A percentile compares a stretch with the other conserved stretches of the same genome.
These are phyloP conservation scores for Lactifluus echinatus DNA, from an alignment of 768 basidiomycete species.

Conservation along the genomic window DNA sequence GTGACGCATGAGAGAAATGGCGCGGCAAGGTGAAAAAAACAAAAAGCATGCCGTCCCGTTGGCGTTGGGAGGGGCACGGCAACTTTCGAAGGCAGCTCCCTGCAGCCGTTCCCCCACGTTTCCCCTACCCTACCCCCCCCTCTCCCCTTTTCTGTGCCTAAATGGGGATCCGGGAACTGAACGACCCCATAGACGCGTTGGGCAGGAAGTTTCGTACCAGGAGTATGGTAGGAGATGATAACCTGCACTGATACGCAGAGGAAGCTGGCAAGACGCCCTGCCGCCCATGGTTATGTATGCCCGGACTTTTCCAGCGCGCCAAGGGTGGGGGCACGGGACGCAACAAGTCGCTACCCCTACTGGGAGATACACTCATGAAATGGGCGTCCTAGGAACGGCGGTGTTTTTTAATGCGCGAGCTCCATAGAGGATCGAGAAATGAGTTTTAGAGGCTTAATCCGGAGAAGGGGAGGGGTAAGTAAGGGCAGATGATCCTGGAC, in stretches of 20 bases:
- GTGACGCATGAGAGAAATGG: conserved; percentile 2
- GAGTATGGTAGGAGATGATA: background rate
- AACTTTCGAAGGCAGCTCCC: background rate
- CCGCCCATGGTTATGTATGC: background rate
- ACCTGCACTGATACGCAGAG: background rate
- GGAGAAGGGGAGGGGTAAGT: background rate
- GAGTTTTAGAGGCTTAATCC: background rate
- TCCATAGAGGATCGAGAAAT: background rate
- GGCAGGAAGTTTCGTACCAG: background rate
- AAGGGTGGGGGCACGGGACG: background rate
- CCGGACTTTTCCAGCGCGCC: background rate
- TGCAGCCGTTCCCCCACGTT: background rate
- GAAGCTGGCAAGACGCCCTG: background rate
- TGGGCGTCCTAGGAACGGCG: background rate
- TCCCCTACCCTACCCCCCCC: background rate
- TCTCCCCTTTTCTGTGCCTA: background rate
- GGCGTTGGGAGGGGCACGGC: background rate
- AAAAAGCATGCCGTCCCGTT: background rate
- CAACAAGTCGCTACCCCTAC: background rate
- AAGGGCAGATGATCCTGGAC: conserved; percentile 2
- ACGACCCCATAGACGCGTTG: background rate
- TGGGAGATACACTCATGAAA: background rate
- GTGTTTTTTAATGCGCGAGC: background rate
- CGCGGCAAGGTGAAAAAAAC: background rate
- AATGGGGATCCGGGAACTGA: background rate